phyloP scores from a whole-genome alignment of 2,329 filamentous ascomycete species.

The Teratosphaeria gauchensis region DNA sequence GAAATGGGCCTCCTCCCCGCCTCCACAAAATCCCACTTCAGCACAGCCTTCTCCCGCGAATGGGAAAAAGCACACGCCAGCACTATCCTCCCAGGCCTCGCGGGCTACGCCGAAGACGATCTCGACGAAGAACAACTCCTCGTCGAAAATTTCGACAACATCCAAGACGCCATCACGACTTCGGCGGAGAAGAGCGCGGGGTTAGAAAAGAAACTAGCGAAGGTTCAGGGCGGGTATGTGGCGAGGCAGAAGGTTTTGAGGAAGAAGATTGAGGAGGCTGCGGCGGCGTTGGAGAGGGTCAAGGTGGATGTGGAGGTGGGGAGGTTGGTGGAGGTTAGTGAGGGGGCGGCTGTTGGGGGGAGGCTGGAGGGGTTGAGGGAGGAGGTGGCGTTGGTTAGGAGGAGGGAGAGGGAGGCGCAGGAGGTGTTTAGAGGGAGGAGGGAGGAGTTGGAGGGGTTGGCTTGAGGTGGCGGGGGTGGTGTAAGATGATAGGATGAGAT shows the following conservation, averaged over 20 bases:
- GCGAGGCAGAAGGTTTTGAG: constrained; percentile 71
- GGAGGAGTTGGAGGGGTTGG: constrained; percentile 53
- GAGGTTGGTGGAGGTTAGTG: constrained; percentile 64
- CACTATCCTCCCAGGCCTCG: constrained; percentile 62
- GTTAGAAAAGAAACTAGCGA: constrained; percentile 82
- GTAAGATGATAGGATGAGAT: not conserved
- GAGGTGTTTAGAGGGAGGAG: constrained; percentile 67
- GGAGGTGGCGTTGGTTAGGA: constrained; percentile 73
- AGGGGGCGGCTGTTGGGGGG: constrained; percentile 64
- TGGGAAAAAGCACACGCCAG: constrained; percentile 42
- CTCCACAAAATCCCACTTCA: constrained; percentile 32
- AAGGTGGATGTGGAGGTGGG: constrained; percentile 63
- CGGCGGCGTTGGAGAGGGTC: constrained; percentile 64
- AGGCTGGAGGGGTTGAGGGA: constrained; percentile 66
- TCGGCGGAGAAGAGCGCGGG: constrained; percentile 75
- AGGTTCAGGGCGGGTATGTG: constrained; percentile 84
- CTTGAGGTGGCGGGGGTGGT: not conserved
- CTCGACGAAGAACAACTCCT: constrained; percentile 59
- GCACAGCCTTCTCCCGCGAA: constrained; percentile 28
- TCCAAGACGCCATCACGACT: constrained; percentile 63
- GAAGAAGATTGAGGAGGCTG: constrained; percentile 68
- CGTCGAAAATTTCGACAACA: constrained; percentile 61
- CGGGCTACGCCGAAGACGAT: constrained; percentile 63
- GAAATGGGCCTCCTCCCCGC: constrained; percentile 48
- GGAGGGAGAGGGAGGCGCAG: constrained; percentile 81